Conservation (phyloP, 352 stramenopile species). For the Stramenopiles sp. region DNA sequence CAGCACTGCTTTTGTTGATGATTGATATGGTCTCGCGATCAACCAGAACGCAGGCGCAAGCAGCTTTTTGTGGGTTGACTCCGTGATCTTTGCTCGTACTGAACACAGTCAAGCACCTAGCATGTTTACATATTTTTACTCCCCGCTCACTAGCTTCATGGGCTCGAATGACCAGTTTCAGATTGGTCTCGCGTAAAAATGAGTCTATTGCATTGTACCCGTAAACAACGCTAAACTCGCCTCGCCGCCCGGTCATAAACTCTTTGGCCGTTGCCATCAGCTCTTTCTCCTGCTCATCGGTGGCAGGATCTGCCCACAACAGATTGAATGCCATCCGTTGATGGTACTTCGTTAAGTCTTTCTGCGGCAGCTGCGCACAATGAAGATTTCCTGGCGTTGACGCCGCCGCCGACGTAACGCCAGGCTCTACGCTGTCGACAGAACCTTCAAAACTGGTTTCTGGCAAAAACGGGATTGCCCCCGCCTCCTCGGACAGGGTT, state of each 20-base stretch:
- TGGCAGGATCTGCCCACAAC: constrained; percentile 30
- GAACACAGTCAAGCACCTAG: constrained; percentile 41
- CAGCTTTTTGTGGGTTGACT: constrained; percentile 28
- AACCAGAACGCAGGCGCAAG: constrained; percentile 39
- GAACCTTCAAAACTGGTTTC: background rate
- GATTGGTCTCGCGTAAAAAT: constrained; percentile 17
- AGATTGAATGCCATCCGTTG: constrained; percentile 36
- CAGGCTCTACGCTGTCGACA: background rate
- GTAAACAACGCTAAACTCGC: constrained; percentile 18
- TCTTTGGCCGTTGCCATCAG: background rate
- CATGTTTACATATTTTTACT: constrained; percentile 32
- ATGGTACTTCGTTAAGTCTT: background rate
- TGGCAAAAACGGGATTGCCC: background rate
- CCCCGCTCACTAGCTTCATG: constrained; percentile 24
- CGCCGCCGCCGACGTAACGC: background rate
- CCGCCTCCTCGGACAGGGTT: background rate
- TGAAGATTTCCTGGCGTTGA: background rate
- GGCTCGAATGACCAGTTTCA: constrained; percentile 19
- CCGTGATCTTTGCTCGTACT: constrained; percentile 47
- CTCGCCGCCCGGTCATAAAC: constrained; percentile 15
- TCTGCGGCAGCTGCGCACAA: background rate
- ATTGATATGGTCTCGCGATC: constrained; percentile 36
- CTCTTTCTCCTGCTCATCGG: constrained; percentile 15
- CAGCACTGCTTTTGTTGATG: constrained; percentile 27
- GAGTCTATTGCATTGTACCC: constrained; percentile 18